Evolutionary conservation across 1,139 yeast genomes (phyloP).

Genomic region (Sugiyamaella castrensis): DNA sequence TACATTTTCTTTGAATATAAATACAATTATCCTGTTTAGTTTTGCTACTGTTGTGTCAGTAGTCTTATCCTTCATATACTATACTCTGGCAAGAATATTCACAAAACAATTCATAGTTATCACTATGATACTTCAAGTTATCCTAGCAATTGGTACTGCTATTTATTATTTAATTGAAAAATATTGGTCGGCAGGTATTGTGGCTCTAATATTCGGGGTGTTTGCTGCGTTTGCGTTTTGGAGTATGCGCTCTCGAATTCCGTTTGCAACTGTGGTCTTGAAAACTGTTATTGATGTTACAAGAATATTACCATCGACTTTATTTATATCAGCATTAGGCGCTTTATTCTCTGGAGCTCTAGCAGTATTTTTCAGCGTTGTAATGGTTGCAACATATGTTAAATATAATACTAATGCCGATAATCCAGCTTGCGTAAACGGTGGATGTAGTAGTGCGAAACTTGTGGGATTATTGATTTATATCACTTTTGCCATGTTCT

Average conservation of each 20-base stretch:
- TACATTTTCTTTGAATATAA: conserved; percentile 64
- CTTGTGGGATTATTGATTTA: conserved; percentile 64
- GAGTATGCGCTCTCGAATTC: conserved; percentile 66
- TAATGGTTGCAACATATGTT: conserved; percentile 71
- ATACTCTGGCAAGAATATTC: conserved; percentile 58
- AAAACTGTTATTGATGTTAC: conserved; percentile 73
- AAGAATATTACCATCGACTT: conserved; percentile 65
- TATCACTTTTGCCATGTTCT: conserved; percentile 81
- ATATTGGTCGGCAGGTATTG: conserved; percentile 78
- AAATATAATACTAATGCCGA: conserved; percentile 55
- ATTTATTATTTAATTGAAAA: conserved; percentile 57
- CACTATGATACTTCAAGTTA: conserved; percentile 65
- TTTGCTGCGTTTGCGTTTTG: conserved; percentile 72
- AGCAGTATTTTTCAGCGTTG: conserved; percentile 60
- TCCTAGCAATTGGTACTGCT: conserved; percentile 71
- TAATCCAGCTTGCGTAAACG: conserved; percentile 58
- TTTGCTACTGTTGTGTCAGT: conserved; percentile 63
- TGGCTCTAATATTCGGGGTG: conserved; percentile 50
- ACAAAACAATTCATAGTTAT: conserved; percentile 67
- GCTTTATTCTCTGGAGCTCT: conserved; percentile 62
- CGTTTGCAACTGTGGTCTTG: conserved; percentile 70
- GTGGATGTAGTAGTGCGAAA: conserved; percentile 63
- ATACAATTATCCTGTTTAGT: conserved; percentile 66
- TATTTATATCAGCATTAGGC: conserved; percentile 63
- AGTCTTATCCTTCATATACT: conserved; percentile 54